Evolutionary conservation across 345 rosid species (phyloP).

Genomic region (Citrus sp.): DNA sequence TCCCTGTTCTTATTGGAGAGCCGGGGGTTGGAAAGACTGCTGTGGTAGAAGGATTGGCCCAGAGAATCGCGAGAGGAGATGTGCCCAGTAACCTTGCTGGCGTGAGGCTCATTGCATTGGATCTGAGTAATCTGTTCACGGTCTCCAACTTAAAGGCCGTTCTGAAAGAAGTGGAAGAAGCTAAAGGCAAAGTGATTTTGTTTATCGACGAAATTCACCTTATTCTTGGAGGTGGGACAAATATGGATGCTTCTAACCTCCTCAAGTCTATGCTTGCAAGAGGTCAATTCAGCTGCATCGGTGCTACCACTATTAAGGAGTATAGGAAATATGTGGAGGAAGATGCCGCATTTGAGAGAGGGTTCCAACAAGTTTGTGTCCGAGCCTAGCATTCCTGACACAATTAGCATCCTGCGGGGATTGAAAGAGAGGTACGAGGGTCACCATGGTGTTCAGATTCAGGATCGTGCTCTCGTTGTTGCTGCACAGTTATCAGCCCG

Average conservation of each 20-base stretch:
- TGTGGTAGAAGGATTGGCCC: conserved; percentile 90
- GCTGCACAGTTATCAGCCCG: conserved; percentile 90
- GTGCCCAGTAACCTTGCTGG: conserved; percentile 79
- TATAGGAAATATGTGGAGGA: conserved; percentile 91
- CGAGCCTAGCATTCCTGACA: conserved; percentile 81
- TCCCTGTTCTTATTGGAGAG: conserved; percentile 86
- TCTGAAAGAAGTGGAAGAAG: conserved; percentile 88
- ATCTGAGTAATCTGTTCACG: conserved; percentile 80
- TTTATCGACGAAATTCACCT: conserved; percentile 91
- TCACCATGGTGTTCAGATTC: conserved; percentile 93
- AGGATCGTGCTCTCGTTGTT: conserved; percentile 74
- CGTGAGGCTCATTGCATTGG: conserved; percentile 81
- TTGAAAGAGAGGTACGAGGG: conserved; percentile 90
- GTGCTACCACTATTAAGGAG: conserved; percentile 89
- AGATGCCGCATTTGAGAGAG: conserved; percentile 89
- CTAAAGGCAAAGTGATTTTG: conserved; percentile 84
- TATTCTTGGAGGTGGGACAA: conserved; percentile 82
- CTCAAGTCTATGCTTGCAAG: conserved; percentile 93
- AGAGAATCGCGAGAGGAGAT: conserved; percentile 80
- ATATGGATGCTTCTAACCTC: conserved; percentile 93
- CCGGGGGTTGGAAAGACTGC: conserved; percentile 97
- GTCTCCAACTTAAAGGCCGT: conserved; percentile 81
- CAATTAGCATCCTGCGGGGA: conserved; percentile 81
- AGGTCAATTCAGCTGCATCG: conserved; percentile 90
- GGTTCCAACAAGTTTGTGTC: conserved; percentile 94